Evolutionary conservation across 1,284 basidiomycete species (phyloP).

Genomic region (Acaromyces ingoldii): DNA sequence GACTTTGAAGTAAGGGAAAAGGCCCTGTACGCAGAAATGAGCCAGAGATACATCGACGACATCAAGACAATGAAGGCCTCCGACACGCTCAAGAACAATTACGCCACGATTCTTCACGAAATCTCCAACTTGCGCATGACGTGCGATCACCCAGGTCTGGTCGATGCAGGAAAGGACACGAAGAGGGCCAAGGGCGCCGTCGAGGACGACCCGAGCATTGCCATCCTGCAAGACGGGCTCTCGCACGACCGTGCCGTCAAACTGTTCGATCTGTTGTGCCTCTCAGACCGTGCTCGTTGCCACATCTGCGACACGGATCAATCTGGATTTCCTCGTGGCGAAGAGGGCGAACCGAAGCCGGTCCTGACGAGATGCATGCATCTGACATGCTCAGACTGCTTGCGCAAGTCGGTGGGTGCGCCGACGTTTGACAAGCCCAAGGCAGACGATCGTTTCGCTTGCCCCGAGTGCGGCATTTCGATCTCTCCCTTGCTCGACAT

Average conservation of each 20-base stretch:
- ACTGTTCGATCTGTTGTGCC: constrained; percentile 74
- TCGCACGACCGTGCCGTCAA: constrained; percentile 67
- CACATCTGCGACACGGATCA: constrained; percentile 79
- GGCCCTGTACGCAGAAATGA: constrained; percentile 79
- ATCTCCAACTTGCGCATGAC: constrained; percentile 72
- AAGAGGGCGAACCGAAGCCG: constrained; percentile 11
- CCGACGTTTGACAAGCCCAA: constrained; percentile 17
- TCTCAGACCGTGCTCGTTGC: constrained; percentile 54
- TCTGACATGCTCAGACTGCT: constrained; percentile 60
- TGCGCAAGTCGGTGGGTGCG: constrained; percentile 44
- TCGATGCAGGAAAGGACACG: constrained; percentile 57
- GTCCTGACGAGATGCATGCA: constrained; percentile 84
- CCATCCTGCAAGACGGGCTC: constrained; percentile 76
- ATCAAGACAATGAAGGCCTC: constrained; percentile 81
- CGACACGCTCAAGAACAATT: constrained; percentile 87
- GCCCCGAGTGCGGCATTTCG: constrained; percentile 63
- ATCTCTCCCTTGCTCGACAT: constrained; percentile 35
- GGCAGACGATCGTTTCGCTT: constrained; percentile 53
- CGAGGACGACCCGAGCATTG: constrained; percentile 57
- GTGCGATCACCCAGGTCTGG: constrained; percentile 90
- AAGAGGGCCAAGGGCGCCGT: constrained; percentile 54
- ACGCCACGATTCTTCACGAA: constrained; percentile 93
- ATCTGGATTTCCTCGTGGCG: neutral
- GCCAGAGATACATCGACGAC: constrained; percentile 79
- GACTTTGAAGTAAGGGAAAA: constrained; percentile 79